Percentiles rank a stretch among this genome's conserved stretches.
phyloP scores from a whole-genome alignment of 345 rosid genomes.

The Noccaea bulbosa region DNA sequence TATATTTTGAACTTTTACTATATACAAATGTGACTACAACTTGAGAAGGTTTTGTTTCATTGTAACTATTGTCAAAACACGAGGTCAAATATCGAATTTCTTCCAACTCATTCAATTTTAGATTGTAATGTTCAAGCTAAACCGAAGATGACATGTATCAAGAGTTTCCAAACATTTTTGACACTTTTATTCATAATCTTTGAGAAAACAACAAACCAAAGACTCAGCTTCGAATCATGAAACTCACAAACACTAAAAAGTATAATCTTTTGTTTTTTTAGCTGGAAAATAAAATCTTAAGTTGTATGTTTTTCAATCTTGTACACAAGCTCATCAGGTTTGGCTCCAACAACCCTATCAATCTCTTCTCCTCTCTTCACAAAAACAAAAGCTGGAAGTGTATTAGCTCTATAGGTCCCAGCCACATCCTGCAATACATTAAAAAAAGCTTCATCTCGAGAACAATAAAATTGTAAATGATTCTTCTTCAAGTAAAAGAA shows the following conservation, averaged over 20 bases:
- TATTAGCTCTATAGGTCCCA: slow-evolving; percentile 45
- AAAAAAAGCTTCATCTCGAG: slow-evolving; percentile 20
- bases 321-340: slow-evolving; percentile 55
- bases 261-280: neutral
- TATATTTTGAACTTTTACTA: neutral
- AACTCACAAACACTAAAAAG: slow-evolving; percentile 11
- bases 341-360: slow-evolving; percentile 68
- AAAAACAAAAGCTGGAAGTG: slow-evolving; percentile 67
- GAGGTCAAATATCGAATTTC: too few species aligned
- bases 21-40: slow-evolving; percentile 1
- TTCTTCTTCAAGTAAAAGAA: neutral
- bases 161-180: neutral
- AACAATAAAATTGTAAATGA: neutral
- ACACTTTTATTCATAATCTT: slow-evolving; percentile 26
- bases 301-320: slow-evolving; percentile 59
- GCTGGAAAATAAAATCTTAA: neutral
- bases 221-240: slow-evolving; percentile 2
- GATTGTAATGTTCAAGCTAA: too few species aligned
- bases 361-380: slow-evolving; percentile 70
- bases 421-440: slow-evolving; percentile 56
- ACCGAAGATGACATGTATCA: neutral
- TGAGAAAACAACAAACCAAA: slow-evolving; percentile 20
- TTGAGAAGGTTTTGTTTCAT: neutral
- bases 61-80: neutral
- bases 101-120: too few species aligned